A percentile compares a stretch with the other conserved stretches of the same genome.
phyloP scores from a whole-genome alignment of 192 early-diverging fungal species.

The Coemansia sp. region DNA sequence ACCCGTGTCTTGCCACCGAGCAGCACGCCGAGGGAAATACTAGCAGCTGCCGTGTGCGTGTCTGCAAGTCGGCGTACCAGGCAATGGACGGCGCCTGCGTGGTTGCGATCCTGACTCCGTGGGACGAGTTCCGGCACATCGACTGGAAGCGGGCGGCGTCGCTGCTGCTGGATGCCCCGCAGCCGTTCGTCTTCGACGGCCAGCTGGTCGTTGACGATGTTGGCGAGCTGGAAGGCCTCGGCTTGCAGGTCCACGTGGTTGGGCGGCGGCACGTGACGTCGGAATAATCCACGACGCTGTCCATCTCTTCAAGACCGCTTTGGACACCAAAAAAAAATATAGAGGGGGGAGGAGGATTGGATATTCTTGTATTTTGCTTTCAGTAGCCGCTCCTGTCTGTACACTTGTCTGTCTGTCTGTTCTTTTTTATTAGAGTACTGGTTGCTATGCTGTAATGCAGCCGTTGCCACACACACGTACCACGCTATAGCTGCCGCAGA shows the following conservation, averaged over 20 bases:
- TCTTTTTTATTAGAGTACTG: too few species aligned
- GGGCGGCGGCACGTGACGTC: slow-evolving; percentile 36
- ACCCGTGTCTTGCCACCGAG: background rate
- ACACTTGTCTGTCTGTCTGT: too few species aligned
- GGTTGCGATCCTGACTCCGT: slow-evolving; percentile 81
- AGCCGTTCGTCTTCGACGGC: slow-evolving; percentile 81
- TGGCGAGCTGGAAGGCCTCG: slow-evolving; percentile 66
- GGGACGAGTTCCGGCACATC: slow-evolving; percentile 77
- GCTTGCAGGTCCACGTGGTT: slow-evolving; percentile 74
- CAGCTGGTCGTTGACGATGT: slow-evolving; percentile 71
- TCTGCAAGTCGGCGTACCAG: slow-evolving; percentile 67
- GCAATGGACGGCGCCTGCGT: slow-evolving; percentile 73
- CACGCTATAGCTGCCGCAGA: too few species aligned
- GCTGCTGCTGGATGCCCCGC: slow-evolving; percentile 74
- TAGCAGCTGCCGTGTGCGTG: slow-evolving; percentile 51
- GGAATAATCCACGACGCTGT: background rate
- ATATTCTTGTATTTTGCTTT: too few species aligned
- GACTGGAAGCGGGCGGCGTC: slow-evolving; percentile 59
- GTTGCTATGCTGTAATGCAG: too few species aligned
- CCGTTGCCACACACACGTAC: too few species aligned
- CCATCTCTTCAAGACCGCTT: background rate
- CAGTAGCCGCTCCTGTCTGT: too few species aligned
- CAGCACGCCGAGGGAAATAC: background rate
- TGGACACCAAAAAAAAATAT: background rate
- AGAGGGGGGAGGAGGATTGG: too few species aligned